phyloP scores from a whole-genome alignment of 1,139 yeast genomes.

The Wickerhamomyces sp. region DNA sequence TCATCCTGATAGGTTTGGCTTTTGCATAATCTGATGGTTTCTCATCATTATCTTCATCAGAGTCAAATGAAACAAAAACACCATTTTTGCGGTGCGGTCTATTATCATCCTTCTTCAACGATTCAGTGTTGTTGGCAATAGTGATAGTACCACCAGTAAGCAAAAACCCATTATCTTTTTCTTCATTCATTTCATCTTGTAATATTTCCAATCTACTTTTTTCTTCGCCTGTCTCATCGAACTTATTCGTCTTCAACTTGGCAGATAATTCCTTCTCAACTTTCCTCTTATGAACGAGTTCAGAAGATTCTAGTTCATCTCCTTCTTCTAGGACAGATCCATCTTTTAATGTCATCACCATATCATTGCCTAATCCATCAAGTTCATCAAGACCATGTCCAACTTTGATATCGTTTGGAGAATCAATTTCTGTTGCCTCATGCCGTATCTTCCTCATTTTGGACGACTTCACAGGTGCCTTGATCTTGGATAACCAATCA shows the following conservation, averaged over 20 bases:
- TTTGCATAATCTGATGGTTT: constrained; percentile 21
- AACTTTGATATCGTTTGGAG: constrained; percentile 37
- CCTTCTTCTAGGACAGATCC: constrained; percentile 44
- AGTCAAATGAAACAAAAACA: constrained; percentile 14
- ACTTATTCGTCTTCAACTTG: constrained; percentile 23
- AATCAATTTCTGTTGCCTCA: constrained; percentile 20
- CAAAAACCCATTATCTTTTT: constrained; percentile 21
- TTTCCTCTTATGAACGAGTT: constrained; percentile 30
- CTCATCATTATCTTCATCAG: constrained; percentile 20
- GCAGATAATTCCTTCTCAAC: constrained; percentile 27
- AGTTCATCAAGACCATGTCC: constrained; percentile 39
- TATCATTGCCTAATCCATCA: constrained; percentile 30
- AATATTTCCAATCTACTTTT: constrained; percentile 18
- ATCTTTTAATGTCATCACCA: constrained; percentile 65
- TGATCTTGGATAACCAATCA: constrained; percentile 35
- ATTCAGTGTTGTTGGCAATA: not conserved
- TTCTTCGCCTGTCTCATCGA: constrained; percentile 11
- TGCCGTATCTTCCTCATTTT: constrained; percentile 9
- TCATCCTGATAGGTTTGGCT: constrained; percentile 41
- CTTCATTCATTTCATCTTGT: constrained; percentile 17
- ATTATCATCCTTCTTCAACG: constrained; percentile 4
- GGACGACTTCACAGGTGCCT: constrained; percentile 11
- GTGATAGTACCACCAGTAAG: constrained; percentile 10
- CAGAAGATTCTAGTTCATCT: constrained; percentile 43
- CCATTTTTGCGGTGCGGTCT: constrained; percentile 8